These are phyloP conservation scores for Rhizopus stolonifer DNA, from an alignment of 371 early-diverging fungal species.

Conservation along the genomic window DNA sequence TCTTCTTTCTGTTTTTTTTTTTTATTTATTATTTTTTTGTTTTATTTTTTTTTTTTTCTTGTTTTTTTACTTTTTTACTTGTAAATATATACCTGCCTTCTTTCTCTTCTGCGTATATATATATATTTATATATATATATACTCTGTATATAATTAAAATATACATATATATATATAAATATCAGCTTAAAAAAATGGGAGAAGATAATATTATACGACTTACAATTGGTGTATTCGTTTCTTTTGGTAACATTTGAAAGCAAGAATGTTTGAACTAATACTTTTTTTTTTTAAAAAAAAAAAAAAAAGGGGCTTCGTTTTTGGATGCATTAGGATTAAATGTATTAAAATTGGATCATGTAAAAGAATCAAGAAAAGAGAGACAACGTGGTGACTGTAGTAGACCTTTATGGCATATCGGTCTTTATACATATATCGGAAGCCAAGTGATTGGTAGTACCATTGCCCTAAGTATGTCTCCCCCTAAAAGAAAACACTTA, in stretches of 20 bases:
- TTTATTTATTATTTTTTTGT: slow-evolving; percentile 9
- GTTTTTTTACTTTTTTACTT: no score
- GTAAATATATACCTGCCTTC: no score
- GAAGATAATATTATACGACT: slow-evolving; percentile 50
- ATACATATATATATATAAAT: no score
- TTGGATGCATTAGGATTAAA: slow-evolving; percentile 75
- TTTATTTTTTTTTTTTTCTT: slow-evolving; percentile 25
- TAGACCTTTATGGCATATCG: slow-evolving; percentile 69
- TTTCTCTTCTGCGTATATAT: slow-evolving; percentile 3
- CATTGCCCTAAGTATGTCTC: slow-evolving; percentile 61
- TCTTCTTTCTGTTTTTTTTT: no score
- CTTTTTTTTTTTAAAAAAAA: no score
- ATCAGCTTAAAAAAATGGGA: no score
- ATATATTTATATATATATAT: not conserved
- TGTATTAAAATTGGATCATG: slow-evolving; percentile 67
- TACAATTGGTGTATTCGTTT: slow-evolving; percentile 65
- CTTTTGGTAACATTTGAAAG: slow-evolving; percentile 51
- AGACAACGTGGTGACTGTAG: slow-evolving; percentile 62
- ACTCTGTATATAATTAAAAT: no score
- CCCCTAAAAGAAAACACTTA: not conserved
- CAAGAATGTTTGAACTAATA: no score
- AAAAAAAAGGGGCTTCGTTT: slow-evolving; percentile 47
- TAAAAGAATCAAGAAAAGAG: slow-evolving; percentile 51
- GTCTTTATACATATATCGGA: slow-evolving; percentile 62
- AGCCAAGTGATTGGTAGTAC: slow-evolving; percentile 69